phyloP scores from a whole-genome alignment of 441 rosid species.

The Geranium incanum region DNA sequence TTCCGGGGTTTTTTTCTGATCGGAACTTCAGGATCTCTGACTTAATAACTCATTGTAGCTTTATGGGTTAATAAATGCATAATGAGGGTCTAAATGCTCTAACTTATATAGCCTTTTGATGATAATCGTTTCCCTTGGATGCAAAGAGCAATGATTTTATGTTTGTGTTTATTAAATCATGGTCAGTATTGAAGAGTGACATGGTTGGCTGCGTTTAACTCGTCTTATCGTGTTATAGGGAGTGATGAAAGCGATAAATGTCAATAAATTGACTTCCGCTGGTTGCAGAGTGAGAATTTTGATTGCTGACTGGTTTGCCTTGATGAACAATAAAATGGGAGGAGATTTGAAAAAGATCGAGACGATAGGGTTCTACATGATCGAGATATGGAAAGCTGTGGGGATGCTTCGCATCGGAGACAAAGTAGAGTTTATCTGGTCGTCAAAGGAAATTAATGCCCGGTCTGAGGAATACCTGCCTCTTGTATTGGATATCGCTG shows the following conservation, averaged over 20 bases:
- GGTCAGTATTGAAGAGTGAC: no score
- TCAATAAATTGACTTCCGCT: slow-evolving; percentile 71
- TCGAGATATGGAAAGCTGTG: slow-evolving; percentile 66
- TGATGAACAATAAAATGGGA: slow-evolving; percentile 74
- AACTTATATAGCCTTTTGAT: no score
- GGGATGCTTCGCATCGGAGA: slow-evolving; percentile 51
- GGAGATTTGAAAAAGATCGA: slow-evolving; percentile 71
- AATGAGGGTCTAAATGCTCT: no score
- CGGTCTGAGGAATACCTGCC: slow-evolving; percentile 72
- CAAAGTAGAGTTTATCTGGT: slow-evolving; percentile 68
- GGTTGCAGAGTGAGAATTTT: slow-evolving; percentile 78
- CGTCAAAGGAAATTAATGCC: slow-evolving; percentile 71
- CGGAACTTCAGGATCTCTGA: no score
- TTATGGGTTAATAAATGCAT: no score
- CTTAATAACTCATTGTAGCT: no score
- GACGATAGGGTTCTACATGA: slow-evolving; percentile 51
- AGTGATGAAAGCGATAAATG: slow-evolving; percentile 67
- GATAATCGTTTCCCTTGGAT: no score
- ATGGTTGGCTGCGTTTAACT: no score
- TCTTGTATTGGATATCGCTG: slow-evolving; percentile 76
- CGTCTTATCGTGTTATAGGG: slow-evolving; percentile 34
- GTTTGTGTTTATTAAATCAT: no score
- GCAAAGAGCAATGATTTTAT: no score
- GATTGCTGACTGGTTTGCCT: slow-evolving; percentile 98
- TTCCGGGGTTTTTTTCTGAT: no score